Evolutionary conservation across 257 asterid species (phyloP), one percentile per base, ranked within the genome.

Genomic region (Scutellaria minor): DNA sequence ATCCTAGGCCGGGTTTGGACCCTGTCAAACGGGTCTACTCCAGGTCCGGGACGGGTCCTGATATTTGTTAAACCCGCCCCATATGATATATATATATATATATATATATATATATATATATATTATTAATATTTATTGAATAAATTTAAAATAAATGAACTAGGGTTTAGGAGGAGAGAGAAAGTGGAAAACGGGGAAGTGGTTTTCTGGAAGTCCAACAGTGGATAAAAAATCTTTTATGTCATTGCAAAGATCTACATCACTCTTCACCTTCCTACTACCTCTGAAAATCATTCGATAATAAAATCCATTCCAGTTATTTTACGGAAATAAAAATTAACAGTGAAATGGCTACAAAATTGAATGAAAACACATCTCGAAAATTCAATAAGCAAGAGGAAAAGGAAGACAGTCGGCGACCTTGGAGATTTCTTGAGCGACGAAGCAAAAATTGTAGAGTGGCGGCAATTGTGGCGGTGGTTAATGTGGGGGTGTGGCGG

Each of bases 191-290:
- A n/a, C n/a, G n/a, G n/a, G n/a, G n/a, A n/a, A n/a, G n/a, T 89
- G 88, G 73, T 84, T 83, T 58, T 81, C 77, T 9, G 97, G 96
- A 65, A 89, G 92, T 37, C 97, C 97, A 77, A 79, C 90, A 22
- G 70, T 9, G 41, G 90, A 83, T 44, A 94, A 82, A 77, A 91
- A 90, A 0, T 85, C 89, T 70, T 79, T 83, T 54, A 94, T 80
- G 42, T 94, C 97, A 53, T 57, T 78, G 84, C 81, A 70, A 50
- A 94, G 95, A 20, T 91, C 96, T 5, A 70, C 93, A 73, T 87
- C 83, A 84, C 91, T 90, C 81, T 84, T 94, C 73, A 58, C 79
- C 74, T 78, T 87, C 81, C 82, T 78, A 55, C 82, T 79, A 64
- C 55, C 80, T 77, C 97, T 86, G 80, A 50, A 70, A 64, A 69